These are phyloP conservation scores for Acanthamoeba triangularis DNA, from an alignment of 208 protist species.

Conservation along the genomic window DNA sequence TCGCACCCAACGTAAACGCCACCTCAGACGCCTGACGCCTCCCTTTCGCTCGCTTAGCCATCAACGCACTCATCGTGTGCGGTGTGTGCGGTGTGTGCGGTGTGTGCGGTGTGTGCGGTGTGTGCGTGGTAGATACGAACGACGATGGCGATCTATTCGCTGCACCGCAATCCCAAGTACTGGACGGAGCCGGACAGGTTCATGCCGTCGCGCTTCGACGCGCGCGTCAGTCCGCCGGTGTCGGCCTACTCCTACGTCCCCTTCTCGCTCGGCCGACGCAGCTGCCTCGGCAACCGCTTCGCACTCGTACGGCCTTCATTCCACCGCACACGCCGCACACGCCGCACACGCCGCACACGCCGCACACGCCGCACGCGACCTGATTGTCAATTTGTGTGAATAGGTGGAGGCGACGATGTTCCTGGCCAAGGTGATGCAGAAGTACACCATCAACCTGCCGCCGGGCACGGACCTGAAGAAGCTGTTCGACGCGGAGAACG, in stretches of 20 bases:
- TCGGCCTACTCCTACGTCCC: neutral
- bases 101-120: no score
- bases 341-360: no score
- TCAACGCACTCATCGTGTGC: no score
- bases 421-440: constrained; percentile 17
- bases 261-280: constrained; percentile 30
- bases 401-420: constrained; percentile 59
- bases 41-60: neutral
- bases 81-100: neutral
- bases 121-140: neutral
- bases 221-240: constrained; percentile 19
- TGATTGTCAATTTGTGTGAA: neutral
- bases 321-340: no score
- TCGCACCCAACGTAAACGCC: neutral
- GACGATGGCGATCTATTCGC: constrained; percentile 9
- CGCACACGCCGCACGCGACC: neutral
- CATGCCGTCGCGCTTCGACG: constrained; percentile 12
- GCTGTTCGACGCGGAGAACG: neutral
- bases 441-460: constrained; percentile 39
- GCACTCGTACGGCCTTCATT: neutral
- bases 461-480: neutral
- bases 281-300: constrained; percentile 33
- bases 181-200: constrained; percentile 24
- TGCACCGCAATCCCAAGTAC: constrained; percentile 24
- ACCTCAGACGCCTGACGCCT: neutral